Evolutionary conservation across 129 eudicot genomes (phyloP), one percentile per base, ranked within the genome.

Genomic region (Sambucus nigra): DNA sequence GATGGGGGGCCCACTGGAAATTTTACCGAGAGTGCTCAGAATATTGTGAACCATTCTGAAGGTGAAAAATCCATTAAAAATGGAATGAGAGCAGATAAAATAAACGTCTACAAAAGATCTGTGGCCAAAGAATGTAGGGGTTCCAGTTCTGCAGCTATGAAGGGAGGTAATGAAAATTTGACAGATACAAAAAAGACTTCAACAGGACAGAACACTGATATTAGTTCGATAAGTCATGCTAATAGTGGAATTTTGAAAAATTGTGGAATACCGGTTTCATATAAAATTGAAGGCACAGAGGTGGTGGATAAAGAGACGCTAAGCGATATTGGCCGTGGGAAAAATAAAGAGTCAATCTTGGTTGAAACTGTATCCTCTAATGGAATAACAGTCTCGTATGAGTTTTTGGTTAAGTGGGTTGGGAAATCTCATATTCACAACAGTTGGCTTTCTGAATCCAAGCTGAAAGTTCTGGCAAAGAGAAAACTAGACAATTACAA

Each of bases 371-470:
- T 55, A 62, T 52, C 65, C 25, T 51, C 69, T 29, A 62, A 52
- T 17, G 69, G 63, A 57, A 56, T 42, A 48, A 16, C 58, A 3
- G 69, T 71, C 47, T 52, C 76, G 0, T 91, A 79, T 54, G 99
- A 86, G 74, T 91, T 76, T 71, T 73, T 91, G 55, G 80, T 91
- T 40, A 91, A 91, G 52, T 91, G 99, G 99, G 94, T 74, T 21
- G 95, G 94, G 17, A 91, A 77, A 82, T 91, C 99, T 52, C 76
- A 91, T 64, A 51, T 91, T 29, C 95, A 86, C 53, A 82, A 86
- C 63, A 74, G 63, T 40, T 91, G 99, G 99, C 55, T 91, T 59
- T 67, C 94, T 15, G 99, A 91, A 65, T 74, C 91, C 45, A 70
- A 70, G 44, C 72, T 91, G 33, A 91, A 86, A 70, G 65, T 62